Evolutionary conservation across 2,329 filamentous ascomycete genomes (phyloP), one percentile per base, ranked within the genome.

Genomic region (Trichophyton equinum): DNA sequence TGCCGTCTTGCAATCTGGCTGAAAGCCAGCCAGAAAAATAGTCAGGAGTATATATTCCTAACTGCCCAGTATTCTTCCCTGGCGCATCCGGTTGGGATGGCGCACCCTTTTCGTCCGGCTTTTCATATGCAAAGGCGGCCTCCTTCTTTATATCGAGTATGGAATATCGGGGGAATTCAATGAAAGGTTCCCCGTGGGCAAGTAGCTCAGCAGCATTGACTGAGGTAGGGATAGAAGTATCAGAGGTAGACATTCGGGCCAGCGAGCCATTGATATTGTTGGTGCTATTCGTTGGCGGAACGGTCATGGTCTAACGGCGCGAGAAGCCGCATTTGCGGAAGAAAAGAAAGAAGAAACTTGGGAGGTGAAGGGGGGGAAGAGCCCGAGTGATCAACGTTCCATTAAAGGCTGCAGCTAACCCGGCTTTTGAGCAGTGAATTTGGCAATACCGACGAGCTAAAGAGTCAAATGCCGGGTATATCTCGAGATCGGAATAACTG

Each of bases 131-230:
- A 4, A 33, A 36, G 4, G 27, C 8, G 1, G 27, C 8, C 49
- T 18, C 25, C 13, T 33, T 53, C 47, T 67, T 64, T 22, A 70
- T 62, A 20, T 66, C 64, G 57, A 69, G 61, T 57, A 70, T 70
- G 27, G 68, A 70, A 63, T 68, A 69, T 55, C 66, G 67, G 57
- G 68, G 68, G 63, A 70, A 70, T 57, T 69, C 66, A 59, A 70
- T 65, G 51, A 70, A 70, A 20, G 68, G 68, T 61, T 65, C 67
- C 33, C 68, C 68, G 25, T 64, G 61, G 40, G 62, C 67, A 33
- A 69, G 65, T 18, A 71, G 64, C 22, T 69, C 65, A 55, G 66
- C 62, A 30, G 38, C 36, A 49, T 22, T 3, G 67, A 51, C 25
- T 36, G 61, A 58, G 46, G 38, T 33, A 13, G 57, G 42, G 27